Percentiles rank a stretch among this genome's conserved stretches.
phyloP scores from a whole-genome alignment of 2,329 filamentous ascomycete species.

The Immersiporthe knoxdaviesiana region DNA sequence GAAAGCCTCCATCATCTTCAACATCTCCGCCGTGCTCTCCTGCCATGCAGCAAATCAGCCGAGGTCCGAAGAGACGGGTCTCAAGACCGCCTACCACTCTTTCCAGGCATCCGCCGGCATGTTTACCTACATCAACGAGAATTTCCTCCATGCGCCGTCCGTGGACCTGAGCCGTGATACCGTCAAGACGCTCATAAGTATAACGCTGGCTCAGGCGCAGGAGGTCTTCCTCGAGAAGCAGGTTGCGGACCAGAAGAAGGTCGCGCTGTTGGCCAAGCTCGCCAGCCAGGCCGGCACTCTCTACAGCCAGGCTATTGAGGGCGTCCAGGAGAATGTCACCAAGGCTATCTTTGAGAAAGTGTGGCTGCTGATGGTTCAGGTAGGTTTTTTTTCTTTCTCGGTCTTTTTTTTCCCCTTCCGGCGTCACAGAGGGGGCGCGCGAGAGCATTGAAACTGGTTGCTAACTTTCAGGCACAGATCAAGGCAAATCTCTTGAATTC shows the following conservation, averaged over 20 bases:
- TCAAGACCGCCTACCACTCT: slow-evolving; percentile 97
- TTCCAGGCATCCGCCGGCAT: slow-evolving; percentile 98
- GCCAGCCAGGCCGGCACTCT: slow-evolving; percentile 88
- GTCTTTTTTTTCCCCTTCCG: not conserved
- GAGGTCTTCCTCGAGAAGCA: slow-evolving; percentile 98
- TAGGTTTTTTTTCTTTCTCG: slow-evolving; percentile 46
- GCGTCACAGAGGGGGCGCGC: too few species aligned
- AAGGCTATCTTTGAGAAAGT: slow-evolving; percentile 93
- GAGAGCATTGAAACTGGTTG: not conserved
- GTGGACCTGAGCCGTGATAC: slow-evolving; percentile 96
- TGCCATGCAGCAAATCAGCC: slow-evolving; percentile 95
- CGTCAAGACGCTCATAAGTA: slow-evolving; percentile 88
- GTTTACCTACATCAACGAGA: slow-evolving; percentile 99
- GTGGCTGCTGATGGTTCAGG: slow-evolving; percentile 83
- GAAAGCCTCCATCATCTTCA: slow-evolving; percentile 99
- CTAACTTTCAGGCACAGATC: slow-evolving; percentile 48
- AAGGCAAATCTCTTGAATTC: slow-evolving; percentile 85
- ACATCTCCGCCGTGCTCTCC: slow-evolving; percentile 95
- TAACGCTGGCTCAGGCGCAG: slow-evolving; percentile 94
- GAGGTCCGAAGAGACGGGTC: slow-evolving; percentile 84
- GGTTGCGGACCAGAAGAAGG: slow-evolving; percentile 88
- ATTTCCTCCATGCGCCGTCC: slow-evolving; percentile 95
- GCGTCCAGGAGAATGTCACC: slow-evolving; percentile 87
- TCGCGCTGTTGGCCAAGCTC: slow-evolving; percentile 87
- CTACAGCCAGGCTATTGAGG: slow-evolving; percentile 85